Conservation (phyloP, 768 basidiomycete genomes). For the Pholiota microspora region DNA sequence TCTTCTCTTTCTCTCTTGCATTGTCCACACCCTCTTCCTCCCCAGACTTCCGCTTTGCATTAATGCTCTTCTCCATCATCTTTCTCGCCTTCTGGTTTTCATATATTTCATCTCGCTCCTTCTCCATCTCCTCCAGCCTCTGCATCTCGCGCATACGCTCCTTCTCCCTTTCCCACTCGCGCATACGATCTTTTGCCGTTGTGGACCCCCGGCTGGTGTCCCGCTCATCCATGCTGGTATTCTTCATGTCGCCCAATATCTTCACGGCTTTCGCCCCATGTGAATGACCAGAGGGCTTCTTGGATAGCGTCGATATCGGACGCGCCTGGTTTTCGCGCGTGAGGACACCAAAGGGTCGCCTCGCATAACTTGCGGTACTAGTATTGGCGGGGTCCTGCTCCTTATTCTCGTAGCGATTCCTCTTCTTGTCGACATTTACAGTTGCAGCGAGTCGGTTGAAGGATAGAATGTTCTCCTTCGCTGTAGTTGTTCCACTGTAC, state of each 20-base stretch:
- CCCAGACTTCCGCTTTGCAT: slow-evolving; percentile 24
- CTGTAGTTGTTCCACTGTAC: slow-evolving; percentile 23
- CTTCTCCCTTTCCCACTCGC: slow-evolving; percentile 75
- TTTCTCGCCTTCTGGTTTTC: slow-evolving; percentile 35
- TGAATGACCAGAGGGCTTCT: slow-evolving; percentile 26
- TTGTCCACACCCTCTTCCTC: slow-evolving; percentile 8
- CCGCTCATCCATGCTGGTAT: slow-evolving; percentile 13
- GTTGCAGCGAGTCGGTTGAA: slow-evolving; percentile 28
- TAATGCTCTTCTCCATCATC: slow-evolving; percentile 20
- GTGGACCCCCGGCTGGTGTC: slow-evolving; percentile 39
- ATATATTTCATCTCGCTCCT: slow-evolving; percentile 43
- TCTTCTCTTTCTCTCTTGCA: slow-evolving; percentile 11
- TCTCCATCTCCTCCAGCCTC: slow-evolving; percentile 54
- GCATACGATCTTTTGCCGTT: slow-evolving; percentile 57
- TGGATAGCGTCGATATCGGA: slow-evolving; percentile 18
- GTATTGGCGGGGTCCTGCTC: slow-evolving; percentile 2
- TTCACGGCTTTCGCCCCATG: slow-evolving; percentile 24
- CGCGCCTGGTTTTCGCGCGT: slow-evolving; percentile 24
- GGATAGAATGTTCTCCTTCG: slow-evolving; percentile 39
- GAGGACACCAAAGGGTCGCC: slow-evolving; percentile 32
- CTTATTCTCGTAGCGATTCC: slow-evolving; percentile 2
- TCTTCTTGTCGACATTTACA: slow-evolving; percentile 19
- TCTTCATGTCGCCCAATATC: slow-evolving; percentile 21
- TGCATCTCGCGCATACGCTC: slow-evolving; percentile 70
- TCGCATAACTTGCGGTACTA: slow-evolving; percentile 16